These are phyloP conservation scores for Penicillium hesseltinei DNA, from an alignment of 2,329 filamentous ascomycete genomes.

Conservation along the genomic window DNA sequence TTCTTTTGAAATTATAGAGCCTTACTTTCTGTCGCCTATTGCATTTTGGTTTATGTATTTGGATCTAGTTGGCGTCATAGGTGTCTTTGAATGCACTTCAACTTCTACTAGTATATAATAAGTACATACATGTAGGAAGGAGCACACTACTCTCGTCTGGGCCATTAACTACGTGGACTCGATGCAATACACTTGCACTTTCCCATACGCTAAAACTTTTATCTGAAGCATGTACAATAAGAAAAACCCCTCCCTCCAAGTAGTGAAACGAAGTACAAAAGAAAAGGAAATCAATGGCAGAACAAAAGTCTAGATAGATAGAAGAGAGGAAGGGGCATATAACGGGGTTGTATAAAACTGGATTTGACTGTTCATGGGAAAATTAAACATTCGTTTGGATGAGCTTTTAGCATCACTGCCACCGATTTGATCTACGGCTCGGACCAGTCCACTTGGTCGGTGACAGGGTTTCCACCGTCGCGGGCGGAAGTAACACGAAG, in stretches of 20 bases:
- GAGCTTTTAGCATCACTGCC: constrained; percentile 11
- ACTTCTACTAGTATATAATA: neutral
- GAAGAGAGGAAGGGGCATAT: neutral
- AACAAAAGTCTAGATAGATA: constrained; percentile 2
- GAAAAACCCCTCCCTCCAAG: constrained; percentile 9
- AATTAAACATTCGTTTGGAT: constrained; percentile 21
- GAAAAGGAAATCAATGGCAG: neutral
- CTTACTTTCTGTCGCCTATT: neutral
- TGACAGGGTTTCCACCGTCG: constrained; percentile 66
- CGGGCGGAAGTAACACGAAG: constrained; percentile 79
- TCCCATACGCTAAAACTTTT: constrained; percentile 12
- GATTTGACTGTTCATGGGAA: constrained; percentile 15
- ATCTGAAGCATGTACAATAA: constrained; percentile 27
- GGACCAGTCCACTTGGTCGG: constrained; percentile 96
- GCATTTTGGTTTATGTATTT: neutral
- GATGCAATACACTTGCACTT: neutral
- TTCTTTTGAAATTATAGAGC: neutral
- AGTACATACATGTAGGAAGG: neutral
- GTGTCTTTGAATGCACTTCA: neutral
- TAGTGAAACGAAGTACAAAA: neutral
- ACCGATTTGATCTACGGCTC: constrained; percentile 56
- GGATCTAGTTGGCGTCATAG: neutral
- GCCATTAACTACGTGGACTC: neutral
- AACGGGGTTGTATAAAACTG: constrained; percentile 19
- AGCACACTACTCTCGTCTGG: neutral